phyloP scores from a whole-genome alignment of 2,329 filamentous ascomycete species.

The Venturia asperata region DNA sequence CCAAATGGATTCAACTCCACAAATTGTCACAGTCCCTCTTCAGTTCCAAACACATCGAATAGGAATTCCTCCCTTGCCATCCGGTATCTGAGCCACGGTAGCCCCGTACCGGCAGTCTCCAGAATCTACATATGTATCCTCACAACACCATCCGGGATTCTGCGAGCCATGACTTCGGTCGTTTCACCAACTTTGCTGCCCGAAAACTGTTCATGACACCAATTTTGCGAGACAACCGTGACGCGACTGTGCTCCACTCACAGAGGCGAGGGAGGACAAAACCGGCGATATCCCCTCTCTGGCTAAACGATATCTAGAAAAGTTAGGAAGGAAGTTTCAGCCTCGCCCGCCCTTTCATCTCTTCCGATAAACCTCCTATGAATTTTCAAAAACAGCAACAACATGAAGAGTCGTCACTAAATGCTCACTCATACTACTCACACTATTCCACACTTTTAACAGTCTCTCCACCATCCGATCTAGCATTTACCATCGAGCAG shows the following conservation, averaged over 20 bases:
- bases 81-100: background rate
- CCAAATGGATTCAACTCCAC: background rate
- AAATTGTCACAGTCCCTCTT: background rate
- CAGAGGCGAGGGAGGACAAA: background rate
- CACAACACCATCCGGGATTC: background rate
- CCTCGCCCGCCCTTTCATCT: background rate
- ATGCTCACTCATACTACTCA: too few relatives aligned
- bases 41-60: background rate
- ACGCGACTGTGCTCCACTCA: background rate
- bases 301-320: background rate
- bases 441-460: too few relatives aligned
- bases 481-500: too few relatives aligned
- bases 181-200: background rate
- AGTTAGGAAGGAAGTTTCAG: background rate
- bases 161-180: background rate
- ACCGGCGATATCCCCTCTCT: background rate
- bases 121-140: background rate
- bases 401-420: too few relatives aligned
- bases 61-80: background rate
- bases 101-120: background rate
- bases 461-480: too few relatives aligned
- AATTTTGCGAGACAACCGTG: background rate
- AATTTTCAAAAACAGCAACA: too few relatives aligned
- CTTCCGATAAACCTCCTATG: too few relatives aligned
- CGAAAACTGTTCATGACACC: background rate